phyloP scores from a whole-genome alignment of 495 filamentous ascomycete species.

The Tuber microsphaerosporum region DNA sequence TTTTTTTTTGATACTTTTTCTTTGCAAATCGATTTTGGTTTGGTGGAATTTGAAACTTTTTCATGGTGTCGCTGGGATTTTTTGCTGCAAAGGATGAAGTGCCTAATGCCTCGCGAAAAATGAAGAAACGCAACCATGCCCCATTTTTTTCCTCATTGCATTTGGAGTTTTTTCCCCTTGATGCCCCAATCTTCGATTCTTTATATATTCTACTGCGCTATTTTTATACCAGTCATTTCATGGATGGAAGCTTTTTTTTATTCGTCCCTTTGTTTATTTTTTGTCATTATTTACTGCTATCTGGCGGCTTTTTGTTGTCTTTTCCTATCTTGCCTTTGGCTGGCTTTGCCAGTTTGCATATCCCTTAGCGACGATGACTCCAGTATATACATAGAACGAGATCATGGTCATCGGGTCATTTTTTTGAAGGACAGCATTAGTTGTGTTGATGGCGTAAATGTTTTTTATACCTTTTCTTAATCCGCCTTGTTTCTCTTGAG shows the following conservation, averaged over 20 bases:
- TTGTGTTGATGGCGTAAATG: slow-evolving; percentile 28
- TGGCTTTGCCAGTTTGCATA: slow-evolving; percentile 41
- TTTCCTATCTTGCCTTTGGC: slow-evolving; percentile 35
- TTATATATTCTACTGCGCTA: slow-evolving; percentile 25
- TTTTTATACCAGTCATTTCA: slow-evolving; percentile 37
- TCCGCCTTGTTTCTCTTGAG: background rate
- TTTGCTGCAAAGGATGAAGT: slow-evolving; percentile 12
- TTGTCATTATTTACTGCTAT: slow-evolving; percentile 28
- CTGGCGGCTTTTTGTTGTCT: slow-evolving; percentile 39
- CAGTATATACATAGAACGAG: slow-evolving; percentile 36
- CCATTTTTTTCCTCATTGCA: slow-evolving; percentile 32
- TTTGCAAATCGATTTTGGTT: slow-evolving; percentile 12
- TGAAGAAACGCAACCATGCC: slow-evolving; percentile 23
- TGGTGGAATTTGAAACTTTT: slow-evolving; percentile 28
- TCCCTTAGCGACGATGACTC: slow-evolving; percentile 37
- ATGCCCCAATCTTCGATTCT: slow-evolving; percentile 3
- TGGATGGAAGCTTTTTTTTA: slow-evolving; percentile 44
- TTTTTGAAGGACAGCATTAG: slow-evolving; percentile 39
- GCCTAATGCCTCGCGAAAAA: slow-evolving; percentile 20
- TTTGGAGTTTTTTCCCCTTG: slow-evolving; percentile 24
- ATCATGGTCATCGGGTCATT: slow-evolving; percentile 27
- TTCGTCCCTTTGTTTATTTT: slow-evolving; percentile 8
- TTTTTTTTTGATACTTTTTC: slow-evolving; percentile 25
- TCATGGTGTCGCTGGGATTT: slow-evolving; percentile 23
- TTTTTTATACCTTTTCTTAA: slow-evolving; percentile 4